Base-by-base conservation (phyloP, 2,329 filamentous ascomycete genomes). In the Cladosporium sp. region DNA sequence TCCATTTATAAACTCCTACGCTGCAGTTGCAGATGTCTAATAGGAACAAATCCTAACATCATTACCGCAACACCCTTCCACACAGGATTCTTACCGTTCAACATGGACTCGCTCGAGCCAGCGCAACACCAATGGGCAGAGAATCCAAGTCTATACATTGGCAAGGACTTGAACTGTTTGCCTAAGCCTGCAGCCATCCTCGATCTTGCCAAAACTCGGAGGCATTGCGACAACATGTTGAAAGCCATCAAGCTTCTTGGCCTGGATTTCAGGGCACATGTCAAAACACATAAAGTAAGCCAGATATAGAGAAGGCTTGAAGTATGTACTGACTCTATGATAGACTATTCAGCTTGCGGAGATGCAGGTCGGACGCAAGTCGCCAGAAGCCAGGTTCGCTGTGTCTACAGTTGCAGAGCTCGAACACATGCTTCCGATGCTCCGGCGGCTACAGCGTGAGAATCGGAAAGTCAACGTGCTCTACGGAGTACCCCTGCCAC, bases 241-340 rank as follows among this genome's bases (percentile, higher is more conserved):
- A 72, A 81, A 11, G 79, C 85, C 0, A 77, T 78, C 12, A 65
- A 76, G 35, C 69, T 70, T 43, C 68, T 91, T 12, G 72, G 76
- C 0, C 73, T 91, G 19, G 77, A 76, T 6, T 92, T 88, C 72
- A 75, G 88, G 52, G 83, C 85, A 1, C 88, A 93, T 65, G 81
- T 92, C 53, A 93, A 93, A 69, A 90, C 86, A 18, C 88, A 93
- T 67, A 93, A 93, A 73, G 85, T 84, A 67, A 49, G 61, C 15
- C n/a, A n/a, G n/a, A n/a, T n/a, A n/a, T n/a, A n/a, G n/a, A n/a
- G n/a, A n/a, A n/a, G n/a, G n/a, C n/a, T n/a, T n/a, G n/a, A n/a
- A 15, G 22, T 20, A 18, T 33, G n/a, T 32, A 22, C 18, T 47
- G 8, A 7, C 16, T 38, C 16, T 3, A 40, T 27, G 1, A 40